These are phyloP conservation scores for Maudiozyma turicensis DNA, from an alignment of 805 yeast genomes.

Conservation along the genomic window DNA sequence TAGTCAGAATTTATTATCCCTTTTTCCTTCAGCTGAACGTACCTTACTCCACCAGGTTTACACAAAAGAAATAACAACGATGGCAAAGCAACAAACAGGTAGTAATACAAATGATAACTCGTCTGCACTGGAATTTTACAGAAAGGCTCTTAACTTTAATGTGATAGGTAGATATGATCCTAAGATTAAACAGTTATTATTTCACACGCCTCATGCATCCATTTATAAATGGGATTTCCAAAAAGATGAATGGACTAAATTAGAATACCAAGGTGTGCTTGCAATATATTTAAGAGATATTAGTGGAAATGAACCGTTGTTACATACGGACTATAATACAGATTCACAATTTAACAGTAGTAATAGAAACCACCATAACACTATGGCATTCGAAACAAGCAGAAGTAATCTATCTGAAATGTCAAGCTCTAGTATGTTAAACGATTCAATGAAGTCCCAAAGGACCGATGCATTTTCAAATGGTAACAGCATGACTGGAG, in stretches of 20 bases:
- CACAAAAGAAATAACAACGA: neutral
- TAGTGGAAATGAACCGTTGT: slow-evolving; percentile 9
- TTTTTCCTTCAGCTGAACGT: no score
- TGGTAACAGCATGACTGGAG: slow-evolving; percentile 1
- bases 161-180: slow-evolving; percentile 75
- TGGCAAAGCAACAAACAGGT: neutral
- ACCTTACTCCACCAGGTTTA: no score
- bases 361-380: slow-evolving; percentile 11
- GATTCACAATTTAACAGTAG: neutral
- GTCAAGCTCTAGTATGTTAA: slow-evolving; percentile 1
- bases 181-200: slow-evolving; percentile 53
- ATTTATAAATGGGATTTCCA: slow-evolving; percentile 52
- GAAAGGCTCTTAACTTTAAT: slow-evolving; percentile 61
- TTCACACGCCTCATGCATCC: slow-evolving; percentile 63
- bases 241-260: slow-evolving; percentile 57
- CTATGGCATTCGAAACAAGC: neutral
- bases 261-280: slow-evolving; percentile 61
- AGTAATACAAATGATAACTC: neutral
- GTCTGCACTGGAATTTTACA: slow-evolving; percentile 42
- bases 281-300: slow-evolving; percentile 51
- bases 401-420: slow-evolving; percentile 2
- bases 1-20: no score
- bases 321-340: slow-evolving; percentile 9
- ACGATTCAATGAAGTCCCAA: neutral
- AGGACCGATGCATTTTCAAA: neutral